These are phyloP conservation scores for Gillenia trifoliata DNA, from an alignment of 306 rosid species.

Conservation along the genomic window DNA sequence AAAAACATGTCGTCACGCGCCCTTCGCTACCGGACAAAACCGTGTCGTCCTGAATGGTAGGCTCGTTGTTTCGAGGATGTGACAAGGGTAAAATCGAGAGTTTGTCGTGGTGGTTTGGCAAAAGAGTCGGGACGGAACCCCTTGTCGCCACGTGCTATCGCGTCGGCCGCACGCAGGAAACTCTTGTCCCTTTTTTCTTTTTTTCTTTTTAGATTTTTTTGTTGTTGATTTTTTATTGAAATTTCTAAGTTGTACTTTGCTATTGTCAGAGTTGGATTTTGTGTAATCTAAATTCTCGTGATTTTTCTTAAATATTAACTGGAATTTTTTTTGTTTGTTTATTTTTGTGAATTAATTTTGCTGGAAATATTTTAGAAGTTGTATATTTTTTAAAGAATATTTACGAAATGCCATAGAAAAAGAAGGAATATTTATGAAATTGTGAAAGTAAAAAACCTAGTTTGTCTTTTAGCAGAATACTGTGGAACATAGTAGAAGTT, in stretches of 20 bases:
- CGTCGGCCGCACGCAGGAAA: conserved; percentile 75
- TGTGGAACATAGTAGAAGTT: no score
- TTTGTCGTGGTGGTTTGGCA: conserved; percentile 12
- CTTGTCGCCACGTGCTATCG: conserved; percentile 84
- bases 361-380: no score
- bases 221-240: neutral
- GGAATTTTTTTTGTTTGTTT: no score
- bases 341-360: no score
- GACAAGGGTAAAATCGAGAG: conserved; percentile 22
- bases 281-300: no score
- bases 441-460: no score
- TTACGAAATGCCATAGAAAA: no score
- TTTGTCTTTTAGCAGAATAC: no score
- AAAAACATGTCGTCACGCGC: conserved; percentile 64
- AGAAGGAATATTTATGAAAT: no score
- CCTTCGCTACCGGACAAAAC: conserved; percentile 54
- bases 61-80: neutral
- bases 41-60: conserved; percentile 40
- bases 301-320: no score
- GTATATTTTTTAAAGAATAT: no score
- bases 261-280: neutral
- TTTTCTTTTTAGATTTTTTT: neutral
- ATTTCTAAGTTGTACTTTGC: neutral
- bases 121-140: conserved; percentile 40
- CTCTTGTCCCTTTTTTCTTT: conserved; percentile 16